Evolutionary conservation across 148 eudicot genomes (phyloP).

Genomic region (Chenopodium formosanum): DNA sequence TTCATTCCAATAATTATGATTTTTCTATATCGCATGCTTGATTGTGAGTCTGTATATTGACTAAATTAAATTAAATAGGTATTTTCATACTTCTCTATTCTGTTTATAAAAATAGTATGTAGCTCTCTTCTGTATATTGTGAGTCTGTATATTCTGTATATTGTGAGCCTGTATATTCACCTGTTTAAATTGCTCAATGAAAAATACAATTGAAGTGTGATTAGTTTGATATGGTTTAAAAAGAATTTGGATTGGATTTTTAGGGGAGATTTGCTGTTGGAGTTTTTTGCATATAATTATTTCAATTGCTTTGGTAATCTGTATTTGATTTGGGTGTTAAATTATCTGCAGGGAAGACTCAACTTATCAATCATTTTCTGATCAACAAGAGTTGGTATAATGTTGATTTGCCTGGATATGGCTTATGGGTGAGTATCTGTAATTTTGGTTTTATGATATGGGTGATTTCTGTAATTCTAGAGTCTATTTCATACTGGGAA

Average conservation of each 20-base stretch:
- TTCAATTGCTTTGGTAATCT: not conserved
- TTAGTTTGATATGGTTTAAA: no score
- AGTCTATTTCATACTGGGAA: not conserved
- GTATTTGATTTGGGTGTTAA: conserved; percentile 10
- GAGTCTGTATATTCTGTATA: no score
- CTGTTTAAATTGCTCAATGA: no score
- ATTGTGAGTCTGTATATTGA: not conserved
- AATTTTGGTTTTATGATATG: not conserved
- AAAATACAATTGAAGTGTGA: no score
- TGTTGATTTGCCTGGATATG: conserved; percentile 97
- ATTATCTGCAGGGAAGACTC: conserved; percentile 80
- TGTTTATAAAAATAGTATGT: not conserved
- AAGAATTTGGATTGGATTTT: not conserved
- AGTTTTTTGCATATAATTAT: not conserved
- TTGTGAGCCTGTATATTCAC: no score
- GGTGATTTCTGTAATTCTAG: not conserved
- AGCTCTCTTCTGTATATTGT: no score
- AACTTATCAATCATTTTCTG: conserved; percentile 88
- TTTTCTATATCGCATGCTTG: no score
- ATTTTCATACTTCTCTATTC: not conserved
- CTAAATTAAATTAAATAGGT: not conserved
- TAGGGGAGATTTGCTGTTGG: not conserved
- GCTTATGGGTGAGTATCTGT: conserved; percentile 84
- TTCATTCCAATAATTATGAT: no score
- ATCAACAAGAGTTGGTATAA: conserved; percentile 87